Base-by-base conservation (phyloP, 441 rosid genomes). In the Aquilaria agallochum region DNA sequence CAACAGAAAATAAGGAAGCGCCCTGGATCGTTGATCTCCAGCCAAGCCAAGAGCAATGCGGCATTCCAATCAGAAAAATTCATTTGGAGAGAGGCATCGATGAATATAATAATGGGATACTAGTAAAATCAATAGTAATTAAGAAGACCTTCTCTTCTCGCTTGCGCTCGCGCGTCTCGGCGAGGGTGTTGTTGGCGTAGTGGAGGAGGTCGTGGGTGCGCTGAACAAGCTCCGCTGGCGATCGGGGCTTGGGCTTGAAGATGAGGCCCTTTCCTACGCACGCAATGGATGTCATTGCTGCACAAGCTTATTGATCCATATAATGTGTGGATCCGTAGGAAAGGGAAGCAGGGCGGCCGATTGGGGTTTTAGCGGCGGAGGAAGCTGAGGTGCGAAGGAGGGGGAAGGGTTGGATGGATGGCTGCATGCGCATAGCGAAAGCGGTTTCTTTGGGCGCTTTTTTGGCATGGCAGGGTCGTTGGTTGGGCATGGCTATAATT, bases 211-310 rank as follows among this genome's bases (percentile, higher is more conserved):
- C 88, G 14, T 83, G 86, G 14, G 83, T 75, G 13, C 71, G 82
- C 47, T 82, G 87, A 14, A 87, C 85, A 59, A 84, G 67, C 46
- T 87, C 93, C 2, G 45, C 76, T 13, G 89, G 89, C 15, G 80
- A 55, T 45, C 78, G 83, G 36, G 84, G 72, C 65, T 83, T 86
- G 14, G 78, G 42, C 71, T 80, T 86, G 84, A 86, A 86, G 4
- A 86, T 36, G 5, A 36, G 42, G 73, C 50, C 87, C 82, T 75
- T 81, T 83, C 79, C 42, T 36, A 3, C 42, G 42, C 42, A 36
- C 42, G 42, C 42, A 5, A 36, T 36, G 5, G 42, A 36, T 8
- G 42, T 36, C 42, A 6, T 34, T 6, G 40, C 40, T 34, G 40
- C 40, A 3, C 40, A 6, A 3, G 40, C 5, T 34, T 34, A 34